Conservation (phyloP, 208 protist genomes). For the Angomonas deanei region DNA sequence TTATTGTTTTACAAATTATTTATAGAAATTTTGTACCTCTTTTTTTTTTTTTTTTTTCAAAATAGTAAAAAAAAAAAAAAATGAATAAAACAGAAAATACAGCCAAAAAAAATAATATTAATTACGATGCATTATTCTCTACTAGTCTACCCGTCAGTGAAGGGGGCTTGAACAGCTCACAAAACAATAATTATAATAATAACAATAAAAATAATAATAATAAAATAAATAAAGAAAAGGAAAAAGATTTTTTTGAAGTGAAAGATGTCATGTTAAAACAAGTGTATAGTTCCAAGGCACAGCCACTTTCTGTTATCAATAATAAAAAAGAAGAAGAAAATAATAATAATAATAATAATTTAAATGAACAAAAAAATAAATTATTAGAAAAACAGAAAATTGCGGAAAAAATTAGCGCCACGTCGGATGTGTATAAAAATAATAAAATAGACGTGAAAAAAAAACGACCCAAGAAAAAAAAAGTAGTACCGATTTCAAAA, state of each 20-base stretch:
- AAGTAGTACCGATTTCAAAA: no score
- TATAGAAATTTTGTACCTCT: background rate
- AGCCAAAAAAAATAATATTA: background rate
- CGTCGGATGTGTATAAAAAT: background rate
- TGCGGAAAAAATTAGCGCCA: background rate
- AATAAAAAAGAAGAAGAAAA: background rate
- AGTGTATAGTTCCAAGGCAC: background rate
- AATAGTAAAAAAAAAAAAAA: background rate
- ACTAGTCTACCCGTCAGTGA: no score
- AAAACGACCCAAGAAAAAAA: no score
- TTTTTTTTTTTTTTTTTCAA: background rate
- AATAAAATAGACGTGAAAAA: background rate
- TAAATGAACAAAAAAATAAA: background rate
- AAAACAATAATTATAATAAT: background rate
- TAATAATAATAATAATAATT: background rate
- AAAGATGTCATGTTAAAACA: background rate
- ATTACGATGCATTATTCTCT: background rate
- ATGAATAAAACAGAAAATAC: background rate
- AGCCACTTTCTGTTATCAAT: background rate
- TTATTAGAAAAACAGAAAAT: background rate
- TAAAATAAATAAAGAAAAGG: background rate
- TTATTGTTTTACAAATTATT: background rate
- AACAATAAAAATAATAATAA: background rate
- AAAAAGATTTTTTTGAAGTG: background rate
- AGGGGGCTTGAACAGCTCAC: no score